Base-by-base conservation (phyloP, 2,329 filamentous ascomycete genomes). In the Pezicula rhizophila region DNA sequence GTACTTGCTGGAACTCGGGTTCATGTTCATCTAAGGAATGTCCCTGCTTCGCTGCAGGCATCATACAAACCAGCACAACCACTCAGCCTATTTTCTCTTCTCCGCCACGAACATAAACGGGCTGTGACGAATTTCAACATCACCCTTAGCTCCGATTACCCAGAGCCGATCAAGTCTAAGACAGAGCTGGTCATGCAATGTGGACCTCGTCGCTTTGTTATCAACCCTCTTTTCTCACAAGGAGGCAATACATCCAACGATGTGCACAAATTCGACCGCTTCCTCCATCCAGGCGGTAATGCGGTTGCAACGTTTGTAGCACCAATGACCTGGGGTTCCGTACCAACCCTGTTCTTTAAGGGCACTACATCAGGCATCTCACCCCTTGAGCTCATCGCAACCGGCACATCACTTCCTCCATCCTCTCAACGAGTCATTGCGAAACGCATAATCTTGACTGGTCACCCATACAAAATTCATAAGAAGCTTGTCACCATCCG, bases 401-500 rank as follows among this genome's bases (percentile, higher is more conserved):
- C 88, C 0, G 93, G 95, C 53, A 97, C 93, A 0, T 83, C 87
- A 5, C 77, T 96, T 14, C 83, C 90, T 0, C 88, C 90, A 3
- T 85, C 65, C 67, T 91, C 69, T 64, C 82, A 65, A 62, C 85
- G 93, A 35, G 85, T 99, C 48, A 82, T 99, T 52, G 91, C 92
- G 60, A 99, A 99, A 73, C 85, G 93, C 46, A 84, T 95, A 59
- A 88, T 97, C 56, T 77, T 99, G 49, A 96, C 93, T 0, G 95
- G 93, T 14, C 92, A 99, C 65, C 93, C 95, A 0, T 96, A 89
- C 78, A 96, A 99, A 73, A 99, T 99, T 67, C 89, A 99, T 80
- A 96, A 96, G 79, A 90, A 87, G 69, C 77, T 99, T 20, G 93
- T 99, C 51, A 99, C 95, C 1, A 85, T 99, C 42, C 85, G 93